Evolutionary conservation across 805 yeast genomes (phyloP).

Genomic region (Sugiyamaella boreocaroliniensis): DNA sequence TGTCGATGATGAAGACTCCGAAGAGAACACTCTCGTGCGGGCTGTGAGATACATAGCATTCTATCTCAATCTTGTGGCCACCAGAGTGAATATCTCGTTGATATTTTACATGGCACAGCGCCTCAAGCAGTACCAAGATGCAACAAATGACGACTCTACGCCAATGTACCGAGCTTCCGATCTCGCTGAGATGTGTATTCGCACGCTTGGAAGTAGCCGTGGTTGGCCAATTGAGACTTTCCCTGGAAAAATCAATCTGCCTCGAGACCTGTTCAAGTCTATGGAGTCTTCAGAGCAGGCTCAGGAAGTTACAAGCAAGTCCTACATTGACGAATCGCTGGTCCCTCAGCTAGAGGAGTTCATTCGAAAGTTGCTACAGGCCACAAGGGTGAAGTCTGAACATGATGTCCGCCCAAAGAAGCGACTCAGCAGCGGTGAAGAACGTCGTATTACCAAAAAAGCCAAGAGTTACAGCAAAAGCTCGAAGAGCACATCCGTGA

Average conservation of each 20-base stretch:
- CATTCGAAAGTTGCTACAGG: neutral
- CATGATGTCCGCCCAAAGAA: neutral
- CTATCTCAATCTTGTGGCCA: conserved; percentile 54
- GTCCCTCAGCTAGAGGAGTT: conserved; percentile 17
- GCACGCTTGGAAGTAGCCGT: conserved; percentile 48
- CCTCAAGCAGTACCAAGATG: conserved; percentile 71
- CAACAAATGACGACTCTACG: conserved; percentile 33
- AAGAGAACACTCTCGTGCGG: conserved; percentile 26
- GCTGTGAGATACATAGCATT: conserved; percentile 55
- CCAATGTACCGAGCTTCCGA: conserved; percentile 65
- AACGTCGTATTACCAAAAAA: neutral
- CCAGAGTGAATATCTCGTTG: conserved; percentile 60
- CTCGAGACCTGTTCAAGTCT: conserved; percentile 63
- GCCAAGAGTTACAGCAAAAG: neutral
- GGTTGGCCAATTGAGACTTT: conserved; percentile 71
- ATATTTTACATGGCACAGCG: conserved; percentile 71
- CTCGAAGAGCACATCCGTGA: neutral
- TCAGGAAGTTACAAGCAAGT: conserved; percentile 46
- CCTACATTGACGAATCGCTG: conserved; percentile 48
- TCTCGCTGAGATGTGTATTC: conserved; percentile 58
- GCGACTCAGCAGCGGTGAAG: neutral
- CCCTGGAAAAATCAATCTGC: conserved; percentile 70
- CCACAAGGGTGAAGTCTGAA: neutral
- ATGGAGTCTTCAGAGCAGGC: conserved; percentile 53
- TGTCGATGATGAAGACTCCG: conserved; percentile 13